Evolutionary conservation across 1,139 yeast species (phyloP).

Genomic region (Diutina sp.): DNA sequence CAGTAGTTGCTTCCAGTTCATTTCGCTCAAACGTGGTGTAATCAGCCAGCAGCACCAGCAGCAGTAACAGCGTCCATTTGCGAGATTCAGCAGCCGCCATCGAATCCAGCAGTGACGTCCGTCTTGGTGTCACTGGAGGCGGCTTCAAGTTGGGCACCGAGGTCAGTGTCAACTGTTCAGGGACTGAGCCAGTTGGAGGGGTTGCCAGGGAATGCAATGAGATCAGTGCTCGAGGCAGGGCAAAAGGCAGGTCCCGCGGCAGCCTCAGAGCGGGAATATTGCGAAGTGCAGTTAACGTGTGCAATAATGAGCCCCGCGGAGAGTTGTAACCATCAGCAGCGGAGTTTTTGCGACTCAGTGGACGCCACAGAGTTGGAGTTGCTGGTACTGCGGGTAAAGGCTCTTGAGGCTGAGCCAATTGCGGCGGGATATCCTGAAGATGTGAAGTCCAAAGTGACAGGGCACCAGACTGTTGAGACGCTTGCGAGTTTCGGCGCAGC

Average conservation of each 20-base stretch:
- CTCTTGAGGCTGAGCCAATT: slow-evolving; percentile 39
- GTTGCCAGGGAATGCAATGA: not conserved
- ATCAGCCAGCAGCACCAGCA: not conserved
- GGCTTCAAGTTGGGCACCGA: not conserved
- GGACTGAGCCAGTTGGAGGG: not conserved
- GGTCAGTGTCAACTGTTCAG: not conserved
- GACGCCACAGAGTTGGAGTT: slow-evolving; percentile 20
- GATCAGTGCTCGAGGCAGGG: slow-evolving; percentile 20
- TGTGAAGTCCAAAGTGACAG: slow-evolving; percentile 15
- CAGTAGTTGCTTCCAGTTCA: slow-evolving; percentile 14
- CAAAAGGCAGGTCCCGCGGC: slow-evolving; percentile 30
- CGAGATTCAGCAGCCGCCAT: not conserved
- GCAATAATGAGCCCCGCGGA: slow-evolving; percentile 30
- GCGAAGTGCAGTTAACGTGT: slow-evolving; percentile 29
- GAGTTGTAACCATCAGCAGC: slow-evolving; percentile 17
- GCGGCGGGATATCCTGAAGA: slow-evolving; percentile 39
- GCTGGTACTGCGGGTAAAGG: slow-evolving; percentile 35
- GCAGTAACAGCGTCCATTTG: not conserved
- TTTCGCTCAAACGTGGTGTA: slow-evolving; percentile 23
- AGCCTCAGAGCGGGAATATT: slow-evolving; percentile 24
- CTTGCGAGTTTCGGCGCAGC: not conserved
- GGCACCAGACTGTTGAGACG: not conserved
- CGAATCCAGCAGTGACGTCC: not conserved
- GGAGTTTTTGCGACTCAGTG: slow-evolving; percentile 24
- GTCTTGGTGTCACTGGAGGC: not conserved